phyloP scores from a whole-genome alignment of 2,329 filamentous ascomycete species.

The Apiospora arundinis region DNA sequence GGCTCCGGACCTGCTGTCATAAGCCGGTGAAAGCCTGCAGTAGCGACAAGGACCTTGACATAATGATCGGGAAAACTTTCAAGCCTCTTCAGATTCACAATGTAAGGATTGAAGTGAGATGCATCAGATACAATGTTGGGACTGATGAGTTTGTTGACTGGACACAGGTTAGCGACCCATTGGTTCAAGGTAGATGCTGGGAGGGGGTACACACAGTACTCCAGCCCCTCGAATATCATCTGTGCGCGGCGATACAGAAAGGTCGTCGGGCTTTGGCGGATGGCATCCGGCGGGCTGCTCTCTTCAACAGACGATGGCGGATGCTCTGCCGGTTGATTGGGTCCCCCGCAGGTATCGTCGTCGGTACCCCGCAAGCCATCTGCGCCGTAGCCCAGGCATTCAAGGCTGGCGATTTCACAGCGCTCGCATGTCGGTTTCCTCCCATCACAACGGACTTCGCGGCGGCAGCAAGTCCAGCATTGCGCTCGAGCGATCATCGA shows the following conservation, averaged over 20 bases:
- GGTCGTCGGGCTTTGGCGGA: conserved; percentile 12
- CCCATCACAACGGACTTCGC: conserved; percentile 25
- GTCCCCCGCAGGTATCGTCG: background rate
- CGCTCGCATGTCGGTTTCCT: conserved; percentile 20
- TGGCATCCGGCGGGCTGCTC: background rate
- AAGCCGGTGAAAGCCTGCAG: conserved; percentile 25
- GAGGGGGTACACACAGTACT: conserved; percentile 24
- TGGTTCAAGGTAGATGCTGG: background rate
- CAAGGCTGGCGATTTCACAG: background rate
- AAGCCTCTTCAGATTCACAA: conserved; percentile 23
- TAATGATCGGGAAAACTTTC: conserved; percentile 24
- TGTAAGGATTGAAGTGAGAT: conserved; percentile 27
- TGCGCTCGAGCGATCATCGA: conserved; percentile 24
- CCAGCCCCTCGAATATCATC: conserved; percentile 26
- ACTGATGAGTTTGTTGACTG: conserved; percentile 27
- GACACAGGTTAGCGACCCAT: background rate
- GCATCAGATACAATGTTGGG: conserved; percentile 23
- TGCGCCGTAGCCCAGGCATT: conserved; percentile 22
- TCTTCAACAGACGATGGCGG: background rate
- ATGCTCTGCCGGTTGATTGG: background rate
- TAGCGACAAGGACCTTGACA: conserved; percentile 27
- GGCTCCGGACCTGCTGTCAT: conserved; percentile 25
- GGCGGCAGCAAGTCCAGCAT: conserved; percentile 25
- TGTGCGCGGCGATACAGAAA: conserved; percentile 23
- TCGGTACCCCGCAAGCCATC: background rate